A percentile compares a stretch with the other conserved stretches of the same genome.
These are phyloP conservation scores for Diplodia intermedia DNA, from an alignment of 2,329 filamentous ascomycete genomes.

Conservation along the genomic window DNA sequence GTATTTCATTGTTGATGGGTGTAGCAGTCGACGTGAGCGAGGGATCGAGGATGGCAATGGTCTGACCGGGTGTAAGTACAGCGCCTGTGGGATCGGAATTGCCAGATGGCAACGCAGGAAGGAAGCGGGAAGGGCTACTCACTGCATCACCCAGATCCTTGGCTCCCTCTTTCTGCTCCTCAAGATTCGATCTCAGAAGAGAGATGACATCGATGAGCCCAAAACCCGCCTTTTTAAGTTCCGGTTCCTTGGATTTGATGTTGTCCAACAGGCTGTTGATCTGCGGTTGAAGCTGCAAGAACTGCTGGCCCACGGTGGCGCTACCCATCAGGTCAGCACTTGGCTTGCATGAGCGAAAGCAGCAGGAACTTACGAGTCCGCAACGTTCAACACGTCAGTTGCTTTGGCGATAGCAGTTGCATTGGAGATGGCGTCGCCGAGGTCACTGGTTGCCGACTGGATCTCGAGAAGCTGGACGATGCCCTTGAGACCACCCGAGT, in stretches of 20 bases:
- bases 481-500: slow-evolving; percentile 16
- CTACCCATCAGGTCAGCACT: not conserved
- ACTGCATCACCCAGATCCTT: slow-evolving; percentile 19
- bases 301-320: slow-evolving; percentile 20
- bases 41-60: slow-evolving; percentile 14
- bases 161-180: not conserved
- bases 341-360: accelerated
- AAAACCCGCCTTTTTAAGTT: slow-evolving; percentile 15
- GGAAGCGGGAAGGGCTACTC: not conserved
- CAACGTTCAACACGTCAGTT: not conserved
- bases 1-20: slow-evolving; percentile 11
- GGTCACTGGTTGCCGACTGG: slow-evolving; percentile 2
- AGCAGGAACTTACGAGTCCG: slow-evolving; percentile 10
- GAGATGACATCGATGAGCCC: slow-evolving; percentile 21
- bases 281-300: slow-evolving; percentile 11
- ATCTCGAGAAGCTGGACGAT: slow-evolving; percentile 25
- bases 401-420: slow-evolving; percentile 10
- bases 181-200: slow-evolving; percentile 10
- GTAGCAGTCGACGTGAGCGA: not conserved
- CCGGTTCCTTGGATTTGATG: slow-evolving; percentile 20
- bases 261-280: slow-evolving; percentile 26
- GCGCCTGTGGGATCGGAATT: not conserved
- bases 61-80: not conserved
- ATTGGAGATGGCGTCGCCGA: slow-evolving; percentile 14
- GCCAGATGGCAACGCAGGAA: not conserved